Evolutionary conservation across 1,284 basidiomycete species (phyloP).

Genomic region (Trichosporon sp.): DNA sequence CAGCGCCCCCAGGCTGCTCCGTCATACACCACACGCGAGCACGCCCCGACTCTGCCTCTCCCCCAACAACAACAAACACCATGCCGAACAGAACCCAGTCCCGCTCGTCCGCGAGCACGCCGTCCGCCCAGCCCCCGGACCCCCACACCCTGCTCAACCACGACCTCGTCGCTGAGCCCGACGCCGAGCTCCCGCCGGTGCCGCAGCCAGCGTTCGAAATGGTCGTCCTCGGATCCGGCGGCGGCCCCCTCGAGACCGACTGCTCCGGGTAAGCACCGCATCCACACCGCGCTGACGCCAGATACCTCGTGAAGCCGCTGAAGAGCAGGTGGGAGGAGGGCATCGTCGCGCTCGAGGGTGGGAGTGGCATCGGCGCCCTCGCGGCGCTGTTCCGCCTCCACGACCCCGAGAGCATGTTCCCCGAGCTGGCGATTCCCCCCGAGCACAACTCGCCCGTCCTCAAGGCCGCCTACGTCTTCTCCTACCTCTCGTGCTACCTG

Average conservation of each 20-base stretch:
- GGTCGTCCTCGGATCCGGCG: constrained; percentile 46
- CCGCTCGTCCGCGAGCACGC: neutral
- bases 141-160: neutral
- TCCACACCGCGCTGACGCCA: constrained; percentile 5
- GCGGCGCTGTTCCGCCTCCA: constrained; percentile 24
- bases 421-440: constrained; percentile 32
- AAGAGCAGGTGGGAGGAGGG: constrained; percentile 44
- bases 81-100: neutral
- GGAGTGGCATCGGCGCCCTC: constrained; percentile 46
- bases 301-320: constrained; percentile 44
- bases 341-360: constrained; percentile 43
- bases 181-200: neutral
- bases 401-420: constrained; percentile 28
- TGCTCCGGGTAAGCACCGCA: constrained; percentile 39
- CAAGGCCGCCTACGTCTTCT: constrained; percentile 47
- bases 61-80: neutral
- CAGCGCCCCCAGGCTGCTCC: neutral
- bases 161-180: neutral
- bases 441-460: constrained; percentile 39
- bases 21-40: neutral
- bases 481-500: constrained; percentile 46
- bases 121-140: neutral
- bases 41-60: neutral
- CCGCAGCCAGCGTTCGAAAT: constrained; percentile 41
- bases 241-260: constrained; percentile 50